Conservation (phyloP, 2,329 filamentous ascomycete species). For the Botrytis byssoidea region DNA sequence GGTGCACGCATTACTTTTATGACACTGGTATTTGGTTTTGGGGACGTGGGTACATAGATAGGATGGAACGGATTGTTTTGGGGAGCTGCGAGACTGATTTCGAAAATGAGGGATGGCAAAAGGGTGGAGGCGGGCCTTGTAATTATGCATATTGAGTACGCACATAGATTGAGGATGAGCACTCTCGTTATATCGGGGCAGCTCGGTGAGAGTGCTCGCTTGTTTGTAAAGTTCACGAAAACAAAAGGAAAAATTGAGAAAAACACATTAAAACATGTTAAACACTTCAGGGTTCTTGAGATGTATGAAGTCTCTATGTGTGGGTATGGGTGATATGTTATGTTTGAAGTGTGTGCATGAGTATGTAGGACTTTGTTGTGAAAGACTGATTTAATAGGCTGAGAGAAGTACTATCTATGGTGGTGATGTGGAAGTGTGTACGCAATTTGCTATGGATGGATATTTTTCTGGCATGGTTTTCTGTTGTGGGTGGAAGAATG, state of each 20-base stretch:
- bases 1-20: not conserved
- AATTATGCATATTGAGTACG: not conserved
- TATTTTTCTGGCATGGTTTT: too few species aligned
- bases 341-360: not conserved
- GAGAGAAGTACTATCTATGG: too few species aligned
- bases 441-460: too few species aligned
- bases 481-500: not conserved
- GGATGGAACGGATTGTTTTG: not conserved
- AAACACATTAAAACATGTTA: not conserved
- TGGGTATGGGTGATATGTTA: not conserved
- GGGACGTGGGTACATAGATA: not conserved
- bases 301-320: not conserved
- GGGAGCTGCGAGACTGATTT: not conserved
- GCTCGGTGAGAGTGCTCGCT: not conserved
- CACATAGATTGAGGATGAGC: not conserved
- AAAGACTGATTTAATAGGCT: too few species aligned
- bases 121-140: not conserved
- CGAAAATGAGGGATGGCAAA: not conserved
- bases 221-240: not conserved
- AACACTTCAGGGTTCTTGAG: not conserved
- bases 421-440: too few species aligned
- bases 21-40: not conserved
- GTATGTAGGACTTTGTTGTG: not conserved
- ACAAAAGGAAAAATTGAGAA: not conserved
- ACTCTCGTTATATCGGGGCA: slow-evolving; percentile 1